Evolutionary conservation across 805 yeast species (phyloP).

Genomic region (Ogataea haglerorum): DNA sequence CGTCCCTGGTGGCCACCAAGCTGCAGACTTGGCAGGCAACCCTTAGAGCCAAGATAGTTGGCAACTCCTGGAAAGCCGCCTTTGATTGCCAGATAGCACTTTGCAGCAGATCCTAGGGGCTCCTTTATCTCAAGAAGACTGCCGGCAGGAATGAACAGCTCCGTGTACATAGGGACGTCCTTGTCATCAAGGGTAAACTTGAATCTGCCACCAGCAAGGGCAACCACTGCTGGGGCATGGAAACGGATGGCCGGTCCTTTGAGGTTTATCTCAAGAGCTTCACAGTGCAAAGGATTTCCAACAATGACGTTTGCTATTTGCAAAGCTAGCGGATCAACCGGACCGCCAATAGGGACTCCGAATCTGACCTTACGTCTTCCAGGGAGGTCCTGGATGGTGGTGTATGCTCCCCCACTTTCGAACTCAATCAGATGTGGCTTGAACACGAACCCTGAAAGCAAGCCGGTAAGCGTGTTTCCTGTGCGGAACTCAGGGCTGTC

Average conservation of each 20-base stretch:
- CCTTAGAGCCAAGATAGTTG: slow-evolving; percentile 88
- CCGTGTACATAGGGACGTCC: slow-evolving; percentile 61
- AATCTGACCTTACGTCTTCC: slow-evolving; percentile 83
- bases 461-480: slow-evolving; percentile 81
- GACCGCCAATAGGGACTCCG: slow-evolving; percentile 98
- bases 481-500: slow-evolving; percentile 76
- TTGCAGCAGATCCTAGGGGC: slow-evolving; percentile 66
- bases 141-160: slow-evolving; percentile 68
- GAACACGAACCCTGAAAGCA: slow-evolving; percentile 75
- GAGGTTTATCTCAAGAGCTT: slow-evolving; percentile 86
- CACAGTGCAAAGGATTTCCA: slow-evolving; percentile 77
- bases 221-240: slow-evolving; percentile 73
- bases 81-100: slow-evolving; percentile 83
- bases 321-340: slow-evolving; percentile 91
- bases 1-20: slow-evolving; percentile 96
- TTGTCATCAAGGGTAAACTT: slow-evolving; percentile 62
- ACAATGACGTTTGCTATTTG: slow-evolving; percentile 86
- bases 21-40: slow-evolving; percentile 89
- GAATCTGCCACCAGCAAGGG: slow-evolving; percentile 86
- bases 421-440: slow-evolving; percentile 81
- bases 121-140: slow-evolving; percentile 76
- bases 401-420: slow-evolving; percentile 86
- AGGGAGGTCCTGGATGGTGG: slow-evolving; percentile 94
- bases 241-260: slow-evolving; percentile 82
- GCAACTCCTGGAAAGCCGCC: slow-evolving; percentile 87